These are phyloP conservation scores for Penicillium dipodomyicola DNA, from an alignment of 495 filamentous ascomycete species.

Conservation along the genomic window DNA sequence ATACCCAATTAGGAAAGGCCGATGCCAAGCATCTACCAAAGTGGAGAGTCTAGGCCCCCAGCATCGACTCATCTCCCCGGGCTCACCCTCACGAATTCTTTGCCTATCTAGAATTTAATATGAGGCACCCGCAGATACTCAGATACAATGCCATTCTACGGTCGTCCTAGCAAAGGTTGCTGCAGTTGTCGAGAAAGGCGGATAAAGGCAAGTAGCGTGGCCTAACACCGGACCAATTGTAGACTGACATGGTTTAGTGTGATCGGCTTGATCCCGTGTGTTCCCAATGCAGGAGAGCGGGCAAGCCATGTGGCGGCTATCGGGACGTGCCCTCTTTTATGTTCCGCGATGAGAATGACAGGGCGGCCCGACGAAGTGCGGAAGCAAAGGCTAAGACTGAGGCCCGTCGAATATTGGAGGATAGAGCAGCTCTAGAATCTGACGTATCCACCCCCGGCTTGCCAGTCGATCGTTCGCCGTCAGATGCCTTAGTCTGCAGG, in stretches of 20 bases:
- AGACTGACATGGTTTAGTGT: slow-evolving; percentile 18
- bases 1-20: slow-evolving; percentile 9
- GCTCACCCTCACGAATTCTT: background rate
- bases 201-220: slow-evolving; percentile 21
- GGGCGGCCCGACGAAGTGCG: slow-evolving; percentile 20
- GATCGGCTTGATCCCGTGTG: slow-evolving; percentile 25
- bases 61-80: background rate
- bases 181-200: slow-evolving; percentile 24
- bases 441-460: background rate
- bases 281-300: slow-evolving; percentile 26
- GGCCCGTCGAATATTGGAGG: slow-evolving; percentile 13
- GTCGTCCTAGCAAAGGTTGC: slow-evolving; percentile 25
- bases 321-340: slow-evolving; percentile 21
- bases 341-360: slow-evolving; percentile 28
- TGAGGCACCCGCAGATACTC: background rate
- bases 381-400: slow-evolving; percentile 16
- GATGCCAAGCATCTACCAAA: background rate
- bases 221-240: background rate
- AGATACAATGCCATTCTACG: slow-evolving; percentile 24
- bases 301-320: slow-evolving; percentile 28
- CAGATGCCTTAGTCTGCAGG: slow-evolving; percentile 3
- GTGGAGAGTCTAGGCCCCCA: background rate
- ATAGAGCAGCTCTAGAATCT: slow-evolving; percentile 1
- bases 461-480: background rate
- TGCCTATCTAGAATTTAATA: slow-evolving; percentile 4